A percentile compares a stretch with the other conserved stretches of the same genome.
These are phyloP conservation scores for Cladophialophora chaetospira DNA, from an alignment of 2,329 filamentous ascomycete species.

Conservation along the genomic window DNA sequence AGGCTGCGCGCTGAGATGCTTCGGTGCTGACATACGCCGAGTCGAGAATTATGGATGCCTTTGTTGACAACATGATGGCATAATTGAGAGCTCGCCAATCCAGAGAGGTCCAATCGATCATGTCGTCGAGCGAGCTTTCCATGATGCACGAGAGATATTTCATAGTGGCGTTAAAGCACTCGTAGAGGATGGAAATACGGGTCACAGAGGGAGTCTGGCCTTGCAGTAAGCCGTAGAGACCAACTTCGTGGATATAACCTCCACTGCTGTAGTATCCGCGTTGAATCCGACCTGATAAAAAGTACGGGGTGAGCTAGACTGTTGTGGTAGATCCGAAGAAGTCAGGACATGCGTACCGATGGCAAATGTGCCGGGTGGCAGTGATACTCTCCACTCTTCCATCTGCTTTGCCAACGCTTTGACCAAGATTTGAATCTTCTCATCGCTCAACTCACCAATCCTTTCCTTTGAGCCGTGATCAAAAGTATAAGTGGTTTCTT, in stretches of 20 bases:
- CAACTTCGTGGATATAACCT: slow-evolving; percentile 22
- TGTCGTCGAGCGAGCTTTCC: slow-evolving; percentile 13
- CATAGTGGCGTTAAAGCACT: slow-evolving; percentile 19
- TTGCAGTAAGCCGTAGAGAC: slow-evolving; percentile 21
- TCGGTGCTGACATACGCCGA: slow-evolving; percentile 14
- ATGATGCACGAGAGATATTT: slow-evolving; percentile 13
- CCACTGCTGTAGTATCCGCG: slow-evolving; percentile 1
- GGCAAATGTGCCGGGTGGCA: background rate
- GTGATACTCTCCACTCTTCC: slow-evolving; percentile 9
- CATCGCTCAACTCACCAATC: slow-evolving; percentile 19
- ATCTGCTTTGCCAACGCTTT: slow-evolving; percentile 10
- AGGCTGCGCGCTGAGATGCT: slow-evolving; percentile 17
- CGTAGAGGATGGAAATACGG: slow-evolving; percentile 20
- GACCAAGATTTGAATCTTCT: slow-evolving; percentile 18
- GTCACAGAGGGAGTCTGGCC: slow-evolving; percentile 17
- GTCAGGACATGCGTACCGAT: background rate
- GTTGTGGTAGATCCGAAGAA: background rate
- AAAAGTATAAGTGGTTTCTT: slow-evolving; percentile 12
- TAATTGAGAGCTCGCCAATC: slow-evolving; percentile 24
- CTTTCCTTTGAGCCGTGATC: slow-evolving; percentile 20
- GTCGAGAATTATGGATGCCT: slow-evolving; percentile 22
- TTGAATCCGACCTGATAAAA: background rate
- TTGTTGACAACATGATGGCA: slow-evolving; percentile 20
- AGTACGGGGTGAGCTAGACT: background rate
- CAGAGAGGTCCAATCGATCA: slow-evolving; percentile 19